Evolutionary conservation across 352 stramenopile genomes (phyloP).

Genomic region (Globisporangium nagaii): DNA sequence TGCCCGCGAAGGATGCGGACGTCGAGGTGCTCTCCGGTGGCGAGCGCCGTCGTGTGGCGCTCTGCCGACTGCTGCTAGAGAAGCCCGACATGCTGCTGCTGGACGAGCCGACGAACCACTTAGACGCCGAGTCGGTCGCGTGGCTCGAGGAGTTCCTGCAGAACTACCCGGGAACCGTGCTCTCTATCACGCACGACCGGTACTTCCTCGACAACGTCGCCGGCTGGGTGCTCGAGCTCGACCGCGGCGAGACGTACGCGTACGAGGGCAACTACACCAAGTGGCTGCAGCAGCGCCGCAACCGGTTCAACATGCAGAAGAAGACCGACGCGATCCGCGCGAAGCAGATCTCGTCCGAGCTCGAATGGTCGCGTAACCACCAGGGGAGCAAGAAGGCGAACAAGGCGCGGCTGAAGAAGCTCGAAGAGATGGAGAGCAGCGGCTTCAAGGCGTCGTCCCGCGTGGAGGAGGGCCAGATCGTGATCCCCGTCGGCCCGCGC

Average conservation of each 20-base stretch:
- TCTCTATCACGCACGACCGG: constrained; percentile 98
- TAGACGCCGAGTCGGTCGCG: constrained; percentile 95
- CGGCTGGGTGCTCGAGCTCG: constrained; percentile 97
- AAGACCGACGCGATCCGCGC: constrained; percentile 86
- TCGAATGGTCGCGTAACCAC: constrained; percentile 92
- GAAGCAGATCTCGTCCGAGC: constrained; percentile 90
- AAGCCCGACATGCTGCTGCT: constrained; percentile 96
- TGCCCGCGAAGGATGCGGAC: constrained; percentile 60
- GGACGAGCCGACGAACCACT: constrained; percentile 98
- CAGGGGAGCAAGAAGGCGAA: constrained; percentile 81
- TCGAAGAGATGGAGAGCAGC: constrained; percentile 87
- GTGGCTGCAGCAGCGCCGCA: constrained; percentile 94
- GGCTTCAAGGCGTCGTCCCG: constrained; percentile 44
- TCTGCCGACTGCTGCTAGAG: constrained; percentile 94
- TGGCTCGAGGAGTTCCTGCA: constrained; percentile 98
- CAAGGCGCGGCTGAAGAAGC: constrained; percentile 92
- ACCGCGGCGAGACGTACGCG: constrained; percentile 94
- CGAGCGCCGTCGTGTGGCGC: constrained; percentile 93
- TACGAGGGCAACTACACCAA: constrained; percentile 98
- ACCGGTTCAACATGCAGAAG: constrained; percentile 93
- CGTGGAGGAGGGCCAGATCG: constrained; percentile 84
- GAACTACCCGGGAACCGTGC: constrained; percentile 94
- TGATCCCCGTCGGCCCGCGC: constrained; percentile 89
- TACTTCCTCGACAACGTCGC: constrained; percentile 99
- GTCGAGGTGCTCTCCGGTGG: constrained; percentile 86